Evolutionary conservation across 306 rosid genomes (phyloP), one percentile per base, ranked within the genome.

Genomic region (Astragalus membranaceus): DNA sequence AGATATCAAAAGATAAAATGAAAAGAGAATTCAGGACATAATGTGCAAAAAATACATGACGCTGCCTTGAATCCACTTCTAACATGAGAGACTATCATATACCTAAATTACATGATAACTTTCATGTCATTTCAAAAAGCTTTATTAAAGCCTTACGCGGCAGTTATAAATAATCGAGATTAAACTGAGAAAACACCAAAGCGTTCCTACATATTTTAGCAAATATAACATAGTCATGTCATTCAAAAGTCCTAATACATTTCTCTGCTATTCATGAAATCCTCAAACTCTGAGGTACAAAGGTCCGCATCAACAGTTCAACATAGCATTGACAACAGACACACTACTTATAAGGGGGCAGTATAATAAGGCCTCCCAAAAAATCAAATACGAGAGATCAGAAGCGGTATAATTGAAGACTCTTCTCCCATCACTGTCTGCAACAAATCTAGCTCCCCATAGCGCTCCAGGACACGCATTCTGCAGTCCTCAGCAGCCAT

Each of bases 401-500:
- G 67, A 20, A 95, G 95, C 0, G 99, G 99, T 33, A 91, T 75
- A 2, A 86, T 80, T 0, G 76, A 26, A 26, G 30, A 67, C 16
- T 75, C 81, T 68, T 86, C 96, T 10, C 86, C 99, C 92, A 94
- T 72, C 69, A 70, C 96, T 0, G 94, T 85, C 78, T 79, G 95
- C 72, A 87, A 87, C 74, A 95, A 79, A 79, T 95, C 90, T 69
- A 91, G 49, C 81, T 91, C 94, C 29, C 99, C 99, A 2, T 95
- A 91, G 6, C 96, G 92, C 84, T 95, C 99, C 35, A 95, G 83
- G 32, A 95, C 94, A 0, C 99, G 92, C 97, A 95, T 90, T 76
- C 99, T 84, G 80, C 99, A 95, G 84, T 85, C 99, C 72, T 95
- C 99, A 0, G 97, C 99, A 11, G 99, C 99, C 99, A 95, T 87